Evolutionary conservation across 2,329 filamentous ascomycete genomes (phyloP).

Genomic region (Beauveria sp.): DNA sequence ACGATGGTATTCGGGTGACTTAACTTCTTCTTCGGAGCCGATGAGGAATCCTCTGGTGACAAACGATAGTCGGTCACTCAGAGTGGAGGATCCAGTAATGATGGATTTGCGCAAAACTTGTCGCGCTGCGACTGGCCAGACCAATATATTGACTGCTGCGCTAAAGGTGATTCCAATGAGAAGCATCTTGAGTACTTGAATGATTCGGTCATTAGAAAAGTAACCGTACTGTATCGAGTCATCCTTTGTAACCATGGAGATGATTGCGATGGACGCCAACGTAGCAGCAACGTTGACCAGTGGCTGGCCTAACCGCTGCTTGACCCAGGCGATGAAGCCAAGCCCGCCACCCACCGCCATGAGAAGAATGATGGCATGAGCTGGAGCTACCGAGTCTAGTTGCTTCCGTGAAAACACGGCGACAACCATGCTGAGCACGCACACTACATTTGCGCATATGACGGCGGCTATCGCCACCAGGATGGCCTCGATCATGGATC

Average conservation of each 20-base stretch:
- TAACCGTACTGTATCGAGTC: slow-evolving; percentile 75
- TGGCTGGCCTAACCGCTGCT: slow-evolving; percentile 69
- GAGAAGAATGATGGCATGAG: slow-evolving; percentile 71
- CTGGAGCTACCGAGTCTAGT: slow-evolving; percentile 58
- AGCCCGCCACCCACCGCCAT: slow-evolving; percentile 81
- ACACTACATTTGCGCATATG: slow-evolving; percentile 60
- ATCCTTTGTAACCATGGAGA: slow-evolving; percentile 86
- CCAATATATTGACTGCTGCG: slow-evolving; percentile 64
- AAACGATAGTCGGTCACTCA: slow-evolving; percentile 71
- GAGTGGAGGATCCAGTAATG: slow-evolving; percentile 60
- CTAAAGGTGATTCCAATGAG: slow-evolving; percentile 68
- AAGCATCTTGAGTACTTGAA: slow-evolving; percentile 76
- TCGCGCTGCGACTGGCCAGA: slow-evolving; percentile 74
- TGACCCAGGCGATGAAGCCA: slow-evolving; percentile 82
- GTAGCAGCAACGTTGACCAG: slow-evolving; percentile 81
- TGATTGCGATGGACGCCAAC: slow-evolving; percentile 78
- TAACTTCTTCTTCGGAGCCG: slow-evolving; percentile 71
- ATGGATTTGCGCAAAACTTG: slow-evolving; percentile 66
- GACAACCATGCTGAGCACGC: slow-evolving; percentile 80
- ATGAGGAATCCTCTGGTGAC: slow-evolving; percentile 79
- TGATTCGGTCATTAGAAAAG: slow-evolving; percentile 74
- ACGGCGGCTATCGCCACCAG: slow-evolving; percentile 72
- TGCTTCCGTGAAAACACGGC: slow-evolving; percentile 68
- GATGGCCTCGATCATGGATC: slow-evolving; percentile 83
- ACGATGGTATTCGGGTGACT: slow-evolving; percentile 55